Conservation (phyloP, 345 rosid genomes). For the Pelargonium nanum region DNA sequence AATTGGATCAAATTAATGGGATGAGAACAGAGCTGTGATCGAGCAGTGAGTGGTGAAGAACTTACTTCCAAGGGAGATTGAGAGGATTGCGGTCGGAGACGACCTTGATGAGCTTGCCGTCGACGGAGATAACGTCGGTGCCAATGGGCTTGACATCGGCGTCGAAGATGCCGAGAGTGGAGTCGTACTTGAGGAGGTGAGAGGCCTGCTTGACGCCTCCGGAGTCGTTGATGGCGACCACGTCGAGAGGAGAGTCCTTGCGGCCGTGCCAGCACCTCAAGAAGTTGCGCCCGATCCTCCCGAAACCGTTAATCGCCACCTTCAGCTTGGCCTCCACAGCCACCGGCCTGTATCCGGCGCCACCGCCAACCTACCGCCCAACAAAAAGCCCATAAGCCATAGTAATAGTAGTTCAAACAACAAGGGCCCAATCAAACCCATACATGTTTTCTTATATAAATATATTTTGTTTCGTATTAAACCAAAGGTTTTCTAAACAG, state of each 20-base stretch:
- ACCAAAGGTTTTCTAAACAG: too few relatives aligned
- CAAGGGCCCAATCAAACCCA: too few relatives aligned
- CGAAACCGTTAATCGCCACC: slow-evolving; percentile 90
- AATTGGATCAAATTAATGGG: neutral
- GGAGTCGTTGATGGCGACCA: slow-evolving; percentile 81
- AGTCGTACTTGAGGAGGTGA: slow-evolving; percentile 93
- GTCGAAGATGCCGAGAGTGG: slow-evolving; percentile 85
- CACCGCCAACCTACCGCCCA: slow-evolving; percentile 23
- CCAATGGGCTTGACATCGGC: slow-evolving; percentile 90
- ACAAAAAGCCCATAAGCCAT: neutral
- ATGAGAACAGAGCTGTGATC: neutral
- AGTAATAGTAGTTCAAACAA: neutral
- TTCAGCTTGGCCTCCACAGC: slow-evolving; percentile 73
- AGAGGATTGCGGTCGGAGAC: slow-evolving; percentile 70
- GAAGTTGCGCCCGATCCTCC: slow-evolving; percentile 91
- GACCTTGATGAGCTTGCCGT: slow-evolving; percentile 89
- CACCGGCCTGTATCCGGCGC: slow-evolving; percentile 59
- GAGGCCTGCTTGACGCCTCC: slow-evolving; percentile 96
- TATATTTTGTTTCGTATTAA: too few relatives aligned
- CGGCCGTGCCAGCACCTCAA: slow-evolving; percentile 97
- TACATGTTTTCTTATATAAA: too few relatives aligned
- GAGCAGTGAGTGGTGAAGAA: neutral
- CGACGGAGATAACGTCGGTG: slow-evolving; percentile 70
- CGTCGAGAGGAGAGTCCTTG: slow-evolving; percentile 78
- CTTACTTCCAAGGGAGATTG: slow-evolving; percentile 85